These are phyloP conservation scores for Penicillium sp. DNA, from an alignment of 2,329 filamentous ascomycete species.

Conservation along the genomic window DNA sequence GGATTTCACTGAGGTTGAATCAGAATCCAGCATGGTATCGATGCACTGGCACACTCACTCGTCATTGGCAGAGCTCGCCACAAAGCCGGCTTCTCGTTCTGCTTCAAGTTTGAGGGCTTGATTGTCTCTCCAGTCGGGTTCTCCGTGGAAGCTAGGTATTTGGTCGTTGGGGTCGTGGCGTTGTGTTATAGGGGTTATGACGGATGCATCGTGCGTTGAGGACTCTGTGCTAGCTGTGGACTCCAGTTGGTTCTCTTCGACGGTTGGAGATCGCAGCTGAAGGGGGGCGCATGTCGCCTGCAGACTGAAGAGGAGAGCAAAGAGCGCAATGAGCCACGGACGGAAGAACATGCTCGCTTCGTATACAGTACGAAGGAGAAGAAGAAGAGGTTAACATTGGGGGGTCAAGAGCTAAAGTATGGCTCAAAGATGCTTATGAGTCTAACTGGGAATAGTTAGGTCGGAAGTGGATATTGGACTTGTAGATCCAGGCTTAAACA, in stretches of 20 bases:
- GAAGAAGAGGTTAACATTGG: not conserved
- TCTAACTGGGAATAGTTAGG: not conserved
- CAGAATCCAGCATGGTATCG: not conserved
- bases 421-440: not conserved
- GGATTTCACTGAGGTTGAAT: not conserved
- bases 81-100: slow-evolving; percentile 5
- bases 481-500: not conserved
- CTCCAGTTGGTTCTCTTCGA: not conserved
- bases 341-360: not conserved
- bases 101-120: not conserved
- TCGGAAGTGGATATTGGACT: no score
- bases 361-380: not conserved
- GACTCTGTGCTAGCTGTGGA: not conserved
- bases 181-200: not conserved
- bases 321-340: not conserved
- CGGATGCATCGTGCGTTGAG: not conserved
- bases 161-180: not conserved
- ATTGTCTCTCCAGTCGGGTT: slow-evolving; percentile 4
- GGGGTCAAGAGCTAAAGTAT: not conserved
- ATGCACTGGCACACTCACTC: not conserved
- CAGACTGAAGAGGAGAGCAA: not conserved
- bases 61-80: not conserved
- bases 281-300: not conserved
- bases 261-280: not conserved
- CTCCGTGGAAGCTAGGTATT: not conserved